These are phyloP conservation scores for Chaetothyriales sp. DNA, from an alignment of 2,329 filamentous ascomycete species.

Conservation along the genomic window DNA sequence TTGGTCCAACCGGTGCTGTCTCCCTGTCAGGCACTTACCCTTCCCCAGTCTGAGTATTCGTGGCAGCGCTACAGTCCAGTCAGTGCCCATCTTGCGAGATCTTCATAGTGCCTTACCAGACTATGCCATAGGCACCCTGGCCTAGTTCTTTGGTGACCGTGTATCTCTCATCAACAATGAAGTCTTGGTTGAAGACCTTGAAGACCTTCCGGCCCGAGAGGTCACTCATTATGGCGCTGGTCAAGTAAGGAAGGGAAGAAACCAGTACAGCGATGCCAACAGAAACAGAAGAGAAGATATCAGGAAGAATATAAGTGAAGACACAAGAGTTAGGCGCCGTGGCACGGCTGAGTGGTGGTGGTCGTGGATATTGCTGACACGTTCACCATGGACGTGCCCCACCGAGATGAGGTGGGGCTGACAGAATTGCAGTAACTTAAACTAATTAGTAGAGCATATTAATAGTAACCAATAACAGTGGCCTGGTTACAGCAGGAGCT, in stretches of 20 bases:
- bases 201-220: constrained; percentile 71
- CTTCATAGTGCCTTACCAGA: constrained; percentile 52
- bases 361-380: not conserved
- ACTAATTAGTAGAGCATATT: too few relatives aligned
- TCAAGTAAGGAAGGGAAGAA: not conserved
- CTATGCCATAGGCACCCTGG: constrained; percentile 95
- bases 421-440: too few relatives aligned
- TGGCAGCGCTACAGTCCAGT: constrained; percentile 54
- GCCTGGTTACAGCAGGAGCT: too few relatives aligned
- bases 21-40: constrained; percentile 28
- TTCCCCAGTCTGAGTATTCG: constrained; percentile 78
- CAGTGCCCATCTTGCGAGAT: constrained; percentile 2
- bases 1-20: not conserved
- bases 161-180: constrained; percentile 94
- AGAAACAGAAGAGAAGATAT: not conserved
- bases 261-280: not conserved
- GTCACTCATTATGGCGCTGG: constrained; percentile 37
- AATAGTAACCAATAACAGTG: too few relatives aligned
- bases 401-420: not conserved
- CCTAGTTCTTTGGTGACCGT: constrained; percentile 97
- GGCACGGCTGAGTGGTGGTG: not conserved
- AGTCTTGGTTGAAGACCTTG: constrained; percentile 99
- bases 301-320: not conserved
- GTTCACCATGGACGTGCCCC: not conserved
- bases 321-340: not conserved